Evolutionary conservation across 2,329 filamentous ascomycete species (phyloP).

Genomic region (Laburnicola sp.): DNA sequence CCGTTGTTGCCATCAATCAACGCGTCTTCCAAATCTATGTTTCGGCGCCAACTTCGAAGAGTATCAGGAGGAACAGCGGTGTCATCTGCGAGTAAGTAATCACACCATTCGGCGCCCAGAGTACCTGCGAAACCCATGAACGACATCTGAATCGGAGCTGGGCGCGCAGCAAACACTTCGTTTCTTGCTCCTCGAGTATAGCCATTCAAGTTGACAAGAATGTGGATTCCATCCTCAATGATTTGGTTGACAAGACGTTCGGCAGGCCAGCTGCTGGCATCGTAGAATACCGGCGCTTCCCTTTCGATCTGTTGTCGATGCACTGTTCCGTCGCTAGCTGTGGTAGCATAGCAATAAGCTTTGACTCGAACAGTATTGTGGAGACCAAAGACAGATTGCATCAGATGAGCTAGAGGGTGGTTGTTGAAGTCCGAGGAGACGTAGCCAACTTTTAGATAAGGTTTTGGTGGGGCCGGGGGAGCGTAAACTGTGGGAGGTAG

Average conservation of each 20-base stretch:
- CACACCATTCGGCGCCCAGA: constrained; percentile 95
- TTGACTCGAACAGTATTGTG: constrained; percentile 74
- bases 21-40: constrained; percentile 71
- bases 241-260: constrained; percentile 87
- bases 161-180: constrained; percentile 92
- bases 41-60: constrained; percentile 76
- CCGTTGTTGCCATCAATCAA: constrained; percentile 66
- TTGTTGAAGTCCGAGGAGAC: constrained; percentile 99
- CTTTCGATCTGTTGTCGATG: constrained; percentile 92
- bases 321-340: constrained; percentile 81
- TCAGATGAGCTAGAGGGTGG: constrained; percentile 91
- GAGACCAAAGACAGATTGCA: constrained; percentile 97
- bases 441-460: constrained; percentile 89
- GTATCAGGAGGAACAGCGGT: constrained; percentile 83
- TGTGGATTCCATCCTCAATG: constrained; percentile 83
- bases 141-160: constrained; percentile 96
- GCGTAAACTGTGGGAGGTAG: constrained; percentile 77
- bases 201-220: constrained; percentile 95
- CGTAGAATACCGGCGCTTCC: constrained; percentile 87
- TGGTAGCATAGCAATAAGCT: constrained; percentile 95
- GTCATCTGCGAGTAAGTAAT: constrained; percentile 90
- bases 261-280: constrained; percentile 83
- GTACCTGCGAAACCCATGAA: constrained; percentile 99
- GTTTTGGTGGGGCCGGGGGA: constrained; percentile 80
- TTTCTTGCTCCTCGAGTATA: constrained; percentile 97